A percentile compares a stretch with the other conserved stretches of the same genome.
Conservation (phyloP, 495 filamentous ascomycete species). For the Penicillium robsamsonii region DNA sequence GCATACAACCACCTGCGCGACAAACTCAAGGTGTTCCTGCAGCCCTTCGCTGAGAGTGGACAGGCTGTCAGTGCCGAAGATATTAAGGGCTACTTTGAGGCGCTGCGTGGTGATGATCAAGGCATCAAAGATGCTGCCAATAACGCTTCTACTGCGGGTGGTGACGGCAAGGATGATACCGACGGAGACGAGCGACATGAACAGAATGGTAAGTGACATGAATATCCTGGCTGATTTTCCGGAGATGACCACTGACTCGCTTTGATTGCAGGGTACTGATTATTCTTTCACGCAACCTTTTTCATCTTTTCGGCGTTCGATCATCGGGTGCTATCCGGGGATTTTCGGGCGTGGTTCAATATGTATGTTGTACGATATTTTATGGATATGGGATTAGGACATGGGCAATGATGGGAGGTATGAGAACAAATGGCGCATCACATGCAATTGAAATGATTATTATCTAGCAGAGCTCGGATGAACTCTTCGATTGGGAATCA, state of each 20-base stretch:
- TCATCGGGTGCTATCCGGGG: neutral
- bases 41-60: slow-evolving; percentile 89
- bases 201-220: slow-evolving; percentile 37
- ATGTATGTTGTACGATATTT: slow-evolving; percentile 9
- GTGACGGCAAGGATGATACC: slow-evolving; percentile 20
- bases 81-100: slow-evolving; percentile 94
- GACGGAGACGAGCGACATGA: slow-evolving; percentile 30
- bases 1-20: slow-evolving; percentile 94
- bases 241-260: neutral
- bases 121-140: slow-evolving; percentile 49
- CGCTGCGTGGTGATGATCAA: slow-evolving; percentile 79
- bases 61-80: slow-evolving; percentile 85
- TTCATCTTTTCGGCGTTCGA: neutral
- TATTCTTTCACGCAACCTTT: neutral
- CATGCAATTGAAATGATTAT: neutral
- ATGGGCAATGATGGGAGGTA: neutral
- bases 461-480: neutral
- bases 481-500: neutral
- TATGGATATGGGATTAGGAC: neutral
- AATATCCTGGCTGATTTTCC: neutral
- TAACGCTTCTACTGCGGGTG: slow-evolving; percentile 28
- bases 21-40: slow-evolving; percentile 86
- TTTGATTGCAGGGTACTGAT: slow-evolving; percentile 20
- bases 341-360: neutral
- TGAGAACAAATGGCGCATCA: neutral